Evolutionary conservation across 768 basidiomycete species (phyloP).

Genomic region (Boletus rufocinnamomeus): DNA sequence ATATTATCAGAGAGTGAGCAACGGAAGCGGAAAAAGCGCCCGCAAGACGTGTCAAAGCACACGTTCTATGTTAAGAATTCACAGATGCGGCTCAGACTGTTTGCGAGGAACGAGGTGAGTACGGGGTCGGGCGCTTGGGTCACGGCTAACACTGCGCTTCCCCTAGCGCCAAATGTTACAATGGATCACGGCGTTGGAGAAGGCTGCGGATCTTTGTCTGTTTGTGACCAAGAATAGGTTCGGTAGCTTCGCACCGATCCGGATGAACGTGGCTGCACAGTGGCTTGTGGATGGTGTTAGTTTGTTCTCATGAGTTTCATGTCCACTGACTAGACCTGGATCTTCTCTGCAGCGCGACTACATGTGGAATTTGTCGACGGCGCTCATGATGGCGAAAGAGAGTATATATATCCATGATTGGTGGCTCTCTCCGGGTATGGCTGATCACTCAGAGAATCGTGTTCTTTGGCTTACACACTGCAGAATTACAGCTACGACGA

Average conservation of each 20-base stretch:
- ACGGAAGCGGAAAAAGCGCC: constrained; percentile 48
- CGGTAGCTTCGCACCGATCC: constrained; percentile 90
- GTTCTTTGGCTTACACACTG: constrained; percentile 1
- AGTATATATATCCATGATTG: constrained; percentile 96
- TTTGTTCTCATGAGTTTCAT: constrained; percentile 13
- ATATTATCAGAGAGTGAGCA: constrained; percentile 37
- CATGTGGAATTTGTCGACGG: constrained; percentile 95
- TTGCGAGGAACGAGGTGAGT: constrained; percentile 80
- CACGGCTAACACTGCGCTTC: constrained; percentile 6
- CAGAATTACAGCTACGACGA: constrained; percentile 82
- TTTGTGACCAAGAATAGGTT: constrained; percentile 86
- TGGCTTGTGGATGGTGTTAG: constrained; percentile 97
- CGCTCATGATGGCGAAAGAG: constrained; percentile 85
- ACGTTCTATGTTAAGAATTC: constrained; percentile 94
- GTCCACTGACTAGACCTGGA: constrained; percentile 2
- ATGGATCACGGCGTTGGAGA: constrained; percentile 91
- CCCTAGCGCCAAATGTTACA: constrained; percentile 91
- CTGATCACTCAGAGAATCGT: not conserved
- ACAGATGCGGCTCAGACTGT: constrained; percentile 84
- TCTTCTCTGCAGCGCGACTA: constrained; percentile 77
- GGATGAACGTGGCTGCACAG: constrained; percentile 91
- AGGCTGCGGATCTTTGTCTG: constrained; percentile 70
- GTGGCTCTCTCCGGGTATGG: constrained; percentile 89
- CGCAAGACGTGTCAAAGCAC: constrained; percentile 80
- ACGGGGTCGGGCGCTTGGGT: not conserved